These are phyloP conservation scores for Leccinum pellstonianum DNA, from an alignment of 768 basidiomycete genomes.

Conservation along the genomic window DNA sequence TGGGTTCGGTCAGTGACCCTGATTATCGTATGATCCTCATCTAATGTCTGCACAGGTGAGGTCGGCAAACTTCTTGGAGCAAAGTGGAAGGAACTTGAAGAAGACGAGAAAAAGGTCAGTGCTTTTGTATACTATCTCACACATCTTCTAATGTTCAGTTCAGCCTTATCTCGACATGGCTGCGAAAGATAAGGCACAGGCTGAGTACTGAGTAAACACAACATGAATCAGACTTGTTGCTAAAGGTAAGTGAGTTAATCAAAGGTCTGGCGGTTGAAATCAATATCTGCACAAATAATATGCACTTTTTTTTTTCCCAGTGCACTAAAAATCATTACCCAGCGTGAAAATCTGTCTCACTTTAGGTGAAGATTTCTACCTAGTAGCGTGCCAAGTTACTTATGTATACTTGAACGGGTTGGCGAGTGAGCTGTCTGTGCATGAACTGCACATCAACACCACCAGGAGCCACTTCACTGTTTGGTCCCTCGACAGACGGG, in stretches of 20 bases:
- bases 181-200: conserved; percentile 81
- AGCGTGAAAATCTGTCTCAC: no score
- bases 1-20: conserved; percentile 66
- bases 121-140: neutral
- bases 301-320: no score
- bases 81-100: conserved; percentile 95
- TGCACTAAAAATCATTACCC: no score
- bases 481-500: conserved; percentile 52
- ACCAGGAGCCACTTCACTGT: conserved; percentile 43
- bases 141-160: conserved; percentile 10
- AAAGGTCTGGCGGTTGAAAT: no score
- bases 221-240: no score
- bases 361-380: no score
- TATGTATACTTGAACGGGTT: conserved; percentile 65
- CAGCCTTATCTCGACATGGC: conserved; percentile 91
- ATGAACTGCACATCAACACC: conserved; percentile 63
- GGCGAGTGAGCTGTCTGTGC: conserved; percentile 53
- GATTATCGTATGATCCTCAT: neutral
- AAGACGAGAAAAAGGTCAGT: conserved; percentile 85
- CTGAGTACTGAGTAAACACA: conserved; percentile 41
- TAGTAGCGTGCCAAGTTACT: no score
- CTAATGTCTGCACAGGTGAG: conserved; percentile 56
- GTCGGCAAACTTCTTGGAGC: conserved; percentile 93
- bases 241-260: no score
- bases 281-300: no score